Percentiles rank a stretch among this genome's conserved stretches.
These are phyloP conservation scores for Fusarium pseudocircinatum DNA, from an alignment of 2,329 filamentous ascomycete species.

Conservation along the genomic window DNA sequence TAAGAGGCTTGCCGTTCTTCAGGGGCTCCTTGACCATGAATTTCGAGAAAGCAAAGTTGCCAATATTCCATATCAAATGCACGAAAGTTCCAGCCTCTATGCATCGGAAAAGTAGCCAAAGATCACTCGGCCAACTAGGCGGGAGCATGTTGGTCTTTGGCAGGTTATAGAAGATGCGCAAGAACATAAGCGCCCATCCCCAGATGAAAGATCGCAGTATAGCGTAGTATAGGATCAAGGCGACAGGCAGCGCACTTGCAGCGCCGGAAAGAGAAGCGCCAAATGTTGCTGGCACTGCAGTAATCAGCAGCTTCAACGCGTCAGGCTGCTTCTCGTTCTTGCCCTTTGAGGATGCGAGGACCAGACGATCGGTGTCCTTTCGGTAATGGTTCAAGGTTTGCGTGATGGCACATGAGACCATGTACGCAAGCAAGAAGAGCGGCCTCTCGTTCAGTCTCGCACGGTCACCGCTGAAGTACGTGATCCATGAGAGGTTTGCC, in stretches of 20 bases:
- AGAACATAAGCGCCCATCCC: conserved; percentile 74
- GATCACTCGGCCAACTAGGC: conserved; percentile 65
- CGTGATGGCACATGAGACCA: conserved; percentile 73
- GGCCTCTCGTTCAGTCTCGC: conserved; percentile 85
- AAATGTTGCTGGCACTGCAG: conserved; percentile 53
- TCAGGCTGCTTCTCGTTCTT: conserved; percentile 41
- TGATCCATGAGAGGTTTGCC: conserved; percentile 77
- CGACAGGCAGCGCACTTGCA: conserved; percentile 54
- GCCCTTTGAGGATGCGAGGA: conserved; percentile 44
- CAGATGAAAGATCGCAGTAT: conserved; percentile 72
- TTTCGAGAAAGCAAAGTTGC: conserved; percentile 80
- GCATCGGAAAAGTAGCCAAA: conserved; percentile 65
- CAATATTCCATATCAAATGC: conserved; percentile 77
- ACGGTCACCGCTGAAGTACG: conserved; percentile 75
- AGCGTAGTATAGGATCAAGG: conserved; percentile 68
- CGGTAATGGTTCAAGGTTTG: conserved; percentile 77
- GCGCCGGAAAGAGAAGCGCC: conserved; percentile 53
- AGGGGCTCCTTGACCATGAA: conserved; percentile 83
- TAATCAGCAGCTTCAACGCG: conserved; percentile 49
- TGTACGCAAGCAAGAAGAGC: conserved; percentile 79
- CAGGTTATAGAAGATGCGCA: conserved; percentile 79
- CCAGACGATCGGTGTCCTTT: conserved; percentile 76
- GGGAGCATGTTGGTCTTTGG: conserved; percentile 75
- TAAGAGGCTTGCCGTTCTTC: conserved; percentile 86
- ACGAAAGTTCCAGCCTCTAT: conserved; percentile 73